phyloP scores from a whole-genome alignment of 2,329 filamentous ascomycete species.

The Cladosporium halotolerans region DNA sequence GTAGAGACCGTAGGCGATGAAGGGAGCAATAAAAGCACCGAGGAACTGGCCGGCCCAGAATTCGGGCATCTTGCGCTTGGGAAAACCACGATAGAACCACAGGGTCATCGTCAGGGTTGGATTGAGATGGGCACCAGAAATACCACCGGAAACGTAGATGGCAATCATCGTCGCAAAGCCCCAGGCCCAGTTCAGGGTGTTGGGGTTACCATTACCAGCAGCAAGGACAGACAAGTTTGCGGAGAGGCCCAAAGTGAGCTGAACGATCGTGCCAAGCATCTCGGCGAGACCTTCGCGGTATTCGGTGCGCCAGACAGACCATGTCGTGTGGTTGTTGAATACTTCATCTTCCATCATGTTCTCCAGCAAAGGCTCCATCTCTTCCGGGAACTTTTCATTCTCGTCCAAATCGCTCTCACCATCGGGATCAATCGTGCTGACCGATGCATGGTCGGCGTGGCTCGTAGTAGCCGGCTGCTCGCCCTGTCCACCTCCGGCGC shows the following conservation, averaged over 20 bases:
- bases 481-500: neutral
- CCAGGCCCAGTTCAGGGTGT: conserved; percentile 41
- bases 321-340: conserved; percentile 40
- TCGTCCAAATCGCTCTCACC: conserved; percentile 28
- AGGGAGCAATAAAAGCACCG: conserved; percentile 45
- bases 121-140: conserved; percentile 46
- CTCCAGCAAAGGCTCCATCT: conserved; percentile 41
- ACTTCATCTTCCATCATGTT: conserved; percentile 42
- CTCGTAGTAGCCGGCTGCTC: neutral
- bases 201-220: conserved; percentile 31
- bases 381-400: conserved; percentile 34
- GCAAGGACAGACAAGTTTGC: conserved; percentile 38
- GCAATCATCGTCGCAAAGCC: conserved; percentile 49
- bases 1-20: conserved; percentile 42
- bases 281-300: conserved; percentile 51
- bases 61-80: conserved; percentile 44
- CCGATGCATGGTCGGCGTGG: conserved; percentile 15
- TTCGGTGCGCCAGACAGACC: conserved; percentile 45
- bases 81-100: conserved; percentile 46
- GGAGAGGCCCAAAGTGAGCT: conserved; percentile 41
- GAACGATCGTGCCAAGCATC: conserved; percentile 40
- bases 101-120: conserved; percentile 40
- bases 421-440: conserved; percentile 26
- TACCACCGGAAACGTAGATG: conserved; percentile 37
- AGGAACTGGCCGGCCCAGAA: conserved; percentile 50